Evolutionary conservation across 306 rosid genomes (phyloP).

Genomic region (Ammopiptanthus mongolicus): DNA sequence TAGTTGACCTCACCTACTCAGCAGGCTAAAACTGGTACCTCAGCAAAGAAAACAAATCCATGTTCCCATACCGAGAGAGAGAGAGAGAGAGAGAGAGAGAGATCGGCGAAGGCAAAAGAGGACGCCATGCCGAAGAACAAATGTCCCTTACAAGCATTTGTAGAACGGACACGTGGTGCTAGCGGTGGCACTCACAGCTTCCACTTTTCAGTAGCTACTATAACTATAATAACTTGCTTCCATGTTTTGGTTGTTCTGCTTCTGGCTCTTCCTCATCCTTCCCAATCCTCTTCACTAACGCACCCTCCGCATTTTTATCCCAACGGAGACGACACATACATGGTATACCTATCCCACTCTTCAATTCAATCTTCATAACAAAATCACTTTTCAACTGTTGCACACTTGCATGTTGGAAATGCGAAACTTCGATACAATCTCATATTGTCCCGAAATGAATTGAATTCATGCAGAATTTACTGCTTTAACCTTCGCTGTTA

Average conservation of each 20-base stretch:
- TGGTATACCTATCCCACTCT: constrained; percentile 17
- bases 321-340: neutral
- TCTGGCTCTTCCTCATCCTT: neutral
- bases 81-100: neutral
- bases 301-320: neutral
- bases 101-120: neutral
- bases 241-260: neutral
- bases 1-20: too few species aligned
- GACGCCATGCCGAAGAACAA: constrained; percentile 30
- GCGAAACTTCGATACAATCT: too few species aligned
- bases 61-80: neutral
- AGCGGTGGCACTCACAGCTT: neutral
- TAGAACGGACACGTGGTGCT: constrained; percentile 14
- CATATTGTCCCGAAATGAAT: neutral
- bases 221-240: neutral
- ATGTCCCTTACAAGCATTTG: constrained; percentile 16
- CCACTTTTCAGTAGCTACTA: neutral
- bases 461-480: neutral
- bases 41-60: neutral
- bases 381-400: neutral
- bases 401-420: neutral
- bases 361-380: neutral
- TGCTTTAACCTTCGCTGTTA: neutral
- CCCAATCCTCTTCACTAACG: neutral
- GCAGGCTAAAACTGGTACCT: neutral